Evolutionary conservation across 1,284 basidiomycete genomes (phyloP).

Genomic region (Fomitopsis pinicola): DNA sequence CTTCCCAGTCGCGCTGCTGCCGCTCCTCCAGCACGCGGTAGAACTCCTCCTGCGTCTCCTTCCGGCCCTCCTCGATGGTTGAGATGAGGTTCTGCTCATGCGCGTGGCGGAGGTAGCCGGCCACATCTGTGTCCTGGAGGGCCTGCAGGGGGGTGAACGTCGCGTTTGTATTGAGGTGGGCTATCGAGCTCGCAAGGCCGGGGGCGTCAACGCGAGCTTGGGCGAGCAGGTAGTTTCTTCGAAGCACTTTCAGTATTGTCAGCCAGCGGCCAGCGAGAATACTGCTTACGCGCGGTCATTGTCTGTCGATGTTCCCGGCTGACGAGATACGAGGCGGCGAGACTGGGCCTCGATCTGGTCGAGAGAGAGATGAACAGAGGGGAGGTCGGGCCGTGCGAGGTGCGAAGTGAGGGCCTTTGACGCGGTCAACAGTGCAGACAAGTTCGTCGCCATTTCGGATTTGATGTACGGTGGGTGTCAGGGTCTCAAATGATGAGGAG

Average conservation of each 20-base stretch:
- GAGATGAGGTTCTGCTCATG: conserved; percentile 94
- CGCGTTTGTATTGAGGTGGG: conserved; percentile 76
- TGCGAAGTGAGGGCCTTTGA: conserved; percentile 75
- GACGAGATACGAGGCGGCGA: conserved; percentile 69
- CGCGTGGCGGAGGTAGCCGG: conserved; percentile 84
- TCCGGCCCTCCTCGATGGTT: conserved; percentile 86
- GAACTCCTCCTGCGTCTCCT: conserved; percentile 84
- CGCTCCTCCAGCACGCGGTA: conserved; percentile 77
- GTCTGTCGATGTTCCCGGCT: conserved; percentile 58
- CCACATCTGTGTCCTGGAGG: conserved; percentile 87
- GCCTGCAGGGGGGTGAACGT: conserved; percentile 89
- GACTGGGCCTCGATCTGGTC: conserved; percentile 93
- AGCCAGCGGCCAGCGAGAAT: not conserved
- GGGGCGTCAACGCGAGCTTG: conserved; percentile 89
- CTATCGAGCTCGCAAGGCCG: conserved; percentile 73
- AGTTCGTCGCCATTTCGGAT: conserved; percentile 43
- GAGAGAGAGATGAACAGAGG: conserved; percentile 81
- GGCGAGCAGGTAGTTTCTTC: conserved; percentile 80
- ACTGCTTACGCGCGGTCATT: conserved; percentile 66
- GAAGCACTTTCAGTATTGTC: not conserved
- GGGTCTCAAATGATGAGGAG: not conserved
- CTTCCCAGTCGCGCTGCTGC: conserved; percentile 83
- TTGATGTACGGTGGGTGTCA: no score
- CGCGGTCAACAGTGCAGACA: conserved; percentile 65
- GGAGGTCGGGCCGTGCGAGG: conserved; percentile 72